Evolutionary conservation across 1,284 basidiomycete species (phyloP).

Genomic region (Phellopilus nigrolimitatus): DNA sequence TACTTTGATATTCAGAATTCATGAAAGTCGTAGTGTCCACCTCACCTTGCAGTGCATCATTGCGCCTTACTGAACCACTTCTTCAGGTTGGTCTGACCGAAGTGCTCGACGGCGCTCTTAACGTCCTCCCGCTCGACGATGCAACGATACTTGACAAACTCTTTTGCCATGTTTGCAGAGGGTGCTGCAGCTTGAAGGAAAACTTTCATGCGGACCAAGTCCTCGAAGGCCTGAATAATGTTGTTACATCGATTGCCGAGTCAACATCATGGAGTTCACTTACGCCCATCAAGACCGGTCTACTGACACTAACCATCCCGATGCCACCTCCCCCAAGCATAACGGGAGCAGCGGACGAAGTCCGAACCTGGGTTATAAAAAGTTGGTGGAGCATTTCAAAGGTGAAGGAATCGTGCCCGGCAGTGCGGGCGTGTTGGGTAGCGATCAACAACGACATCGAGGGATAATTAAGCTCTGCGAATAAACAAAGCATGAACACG

Average conservation of each 20-base stretch:
- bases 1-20: background rate
- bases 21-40: background rate
- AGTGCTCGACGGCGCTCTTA: conserved; percentile 58
- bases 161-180: conserved; percentile 44
- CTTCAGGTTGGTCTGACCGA: conserved; percentile 64
- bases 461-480: conserved; percentile 62
- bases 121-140: conserved; percentile 52
- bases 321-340: conserved; percentile 67
- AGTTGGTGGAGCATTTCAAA: conserved; percentile 76
- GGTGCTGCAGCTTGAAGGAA: conserved; percentile 46
- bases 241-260: conserved; percentile 13
- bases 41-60: conserved; percentile 21
- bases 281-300: conserved; percentile 58
- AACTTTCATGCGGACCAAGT: conserved; percentile 45
- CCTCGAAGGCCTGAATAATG: conserved; percentile 60
- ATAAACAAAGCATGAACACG: background rate
- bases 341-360: conserved; percentile 66
- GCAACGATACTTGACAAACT: conserved; percentile 66
- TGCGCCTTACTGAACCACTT: conserved; percentile 67
- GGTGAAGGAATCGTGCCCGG: conserved; percentile 65
- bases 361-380: conserved; percentile 62
- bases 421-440: conserved; percentile 54
- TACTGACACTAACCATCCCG: conserved; percentile 65
- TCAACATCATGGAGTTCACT: conserved; percentile 26
- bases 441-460: conserved; percentile 72